Evolutionary conservation across 2,329 filamentous ascomycete genomes (phyloP).

Genomic region (Cercospora sp.): DNA sequence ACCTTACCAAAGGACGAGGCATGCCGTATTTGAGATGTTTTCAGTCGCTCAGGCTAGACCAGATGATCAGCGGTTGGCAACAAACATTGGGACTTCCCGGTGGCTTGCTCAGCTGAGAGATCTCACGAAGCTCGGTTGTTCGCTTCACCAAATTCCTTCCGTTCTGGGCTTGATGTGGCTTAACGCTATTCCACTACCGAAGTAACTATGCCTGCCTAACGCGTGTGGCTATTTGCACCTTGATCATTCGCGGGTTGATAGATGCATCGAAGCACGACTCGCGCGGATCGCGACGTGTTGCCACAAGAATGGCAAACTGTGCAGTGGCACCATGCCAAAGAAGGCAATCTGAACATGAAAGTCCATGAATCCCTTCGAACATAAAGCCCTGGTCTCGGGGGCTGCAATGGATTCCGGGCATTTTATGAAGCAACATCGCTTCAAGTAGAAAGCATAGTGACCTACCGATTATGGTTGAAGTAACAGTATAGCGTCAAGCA

Average conservation of each 20-base stretch:
- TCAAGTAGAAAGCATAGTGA: not conserved
- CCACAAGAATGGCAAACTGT: not conserved
- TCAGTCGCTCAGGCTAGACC: not conserved
- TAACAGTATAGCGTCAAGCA: not conserved
- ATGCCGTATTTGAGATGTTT: not conserved
- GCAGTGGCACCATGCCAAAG: not conserved
- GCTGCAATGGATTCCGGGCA: not conserved
- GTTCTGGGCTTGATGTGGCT: not conserved
- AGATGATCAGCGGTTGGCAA: not conserved
- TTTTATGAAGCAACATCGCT: not conserved
- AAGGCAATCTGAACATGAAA: not conserved
- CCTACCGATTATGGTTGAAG: not conserved
- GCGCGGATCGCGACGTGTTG: not conserved
- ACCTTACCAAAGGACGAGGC: too few species aligned
- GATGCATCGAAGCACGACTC: not conserved
- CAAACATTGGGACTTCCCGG: not conserved
- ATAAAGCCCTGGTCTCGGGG: not conserved
- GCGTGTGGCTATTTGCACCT: not conserved
- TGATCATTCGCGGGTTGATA: not conserved
- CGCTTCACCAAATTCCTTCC: not conserved
- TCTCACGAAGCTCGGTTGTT: not conserved
- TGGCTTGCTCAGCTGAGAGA: not conserved
- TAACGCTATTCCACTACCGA: not conserved
- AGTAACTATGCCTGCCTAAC: not conserved
- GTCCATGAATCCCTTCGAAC: not conserved